A percentile compares a stretch with the other conserved stretches of the same genome.
Evolutionary conservation across 345 rosid species (phyloP).

Genomic region (Tarenaya hassleriana): DNA sequence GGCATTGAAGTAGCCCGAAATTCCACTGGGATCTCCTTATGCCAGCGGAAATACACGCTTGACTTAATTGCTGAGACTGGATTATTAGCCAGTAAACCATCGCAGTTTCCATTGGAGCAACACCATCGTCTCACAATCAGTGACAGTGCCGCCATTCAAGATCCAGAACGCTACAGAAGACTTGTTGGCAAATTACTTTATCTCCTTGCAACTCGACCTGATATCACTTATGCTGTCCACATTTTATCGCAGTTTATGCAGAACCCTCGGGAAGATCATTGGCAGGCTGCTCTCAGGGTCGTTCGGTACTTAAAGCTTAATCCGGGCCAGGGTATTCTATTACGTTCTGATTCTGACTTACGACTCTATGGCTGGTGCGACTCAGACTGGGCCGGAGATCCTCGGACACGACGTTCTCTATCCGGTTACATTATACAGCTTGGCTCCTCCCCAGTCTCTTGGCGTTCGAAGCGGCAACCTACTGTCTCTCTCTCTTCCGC

Average conservation of each 20-base stretch:
- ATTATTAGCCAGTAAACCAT: neutral
- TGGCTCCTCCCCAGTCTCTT: neutral
- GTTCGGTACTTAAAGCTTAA: neutral
- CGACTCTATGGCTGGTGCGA: neutral
- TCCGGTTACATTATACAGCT: neutral
- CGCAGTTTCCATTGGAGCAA: neutral
- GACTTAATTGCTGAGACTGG: neutral
- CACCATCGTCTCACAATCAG: too few species aligned
- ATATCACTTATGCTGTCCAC: neutral
- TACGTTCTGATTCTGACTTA: neutral
- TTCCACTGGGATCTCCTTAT: neutral
- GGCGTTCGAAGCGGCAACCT: slow-evolving; percentile 1
- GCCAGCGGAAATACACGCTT: neutral
- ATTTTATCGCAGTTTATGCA: neutral
- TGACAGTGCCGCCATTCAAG: too few species aligned
- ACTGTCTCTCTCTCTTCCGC: neutral
- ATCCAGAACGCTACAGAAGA: neutral
- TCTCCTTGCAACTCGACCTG: neutral
- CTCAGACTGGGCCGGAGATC: slow-evolving; percentile 12
- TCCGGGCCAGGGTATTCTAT: slow-evolving; percentile 2
- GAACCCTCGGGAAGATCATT: neutral
- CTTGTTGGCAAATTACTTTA: neutral
- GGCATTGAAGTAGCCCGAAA: neutral
- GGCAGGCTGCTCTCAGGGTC: neutral
- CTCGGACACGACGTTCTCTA: neutral